phyloP scores from a whole-genome alignment of 2,329 filamentous ascomycete species.

The Sclerotinia nivalis region DNA sequence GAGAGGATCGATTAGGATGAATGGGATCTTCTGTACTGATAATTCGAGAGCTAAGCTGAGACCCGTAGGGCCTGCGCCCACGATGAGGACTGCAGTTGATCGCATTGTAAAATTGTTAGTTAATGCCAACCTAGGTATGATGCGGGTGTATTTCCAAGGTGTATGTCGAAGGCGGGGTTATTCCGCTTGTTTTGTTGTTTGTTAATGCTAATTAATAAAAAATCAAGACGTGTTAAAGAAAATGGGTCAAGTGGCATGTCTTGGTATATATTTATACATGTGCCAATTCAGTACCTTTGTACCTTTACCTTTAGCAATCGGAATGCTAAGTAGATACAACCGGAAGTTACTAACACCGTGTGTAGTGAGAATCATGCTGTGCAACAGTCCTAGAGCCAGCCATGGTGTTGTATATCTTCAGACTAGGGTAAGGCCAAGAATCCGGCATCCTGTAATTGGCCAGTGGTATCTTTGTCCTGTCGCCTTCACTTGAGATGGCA shows the following conservation, averaged over 20 bases:
- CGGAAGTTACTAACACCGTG: slow-evolving; percentile 7
- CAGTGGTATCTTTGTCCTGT: not conserved
- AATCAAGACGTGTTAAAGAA: not conserved
- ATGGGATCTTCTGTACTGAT: slow-evolving; percentile 40
- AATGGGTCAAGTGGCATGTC: not conserved
- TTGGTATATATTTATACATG: not conserved
- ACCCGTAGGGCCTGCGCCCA: slow-evolving; percentile 50
- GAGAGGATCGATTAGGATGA: slow-evolving; percentile 45
- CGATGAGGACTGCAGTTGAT: slow-evolving; percentile 45
- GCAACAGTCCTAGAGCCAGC: not conserved
- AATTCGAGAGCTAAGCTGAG: slow-evolving; percentile 47
- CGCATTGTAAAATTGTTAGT: slow-evolving; percentile 3
- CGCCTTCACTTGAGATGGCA: slow-evolving; percentile 6
- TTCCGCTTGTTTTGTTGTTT: not conserved
- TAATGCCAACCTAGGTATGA: not conserved
- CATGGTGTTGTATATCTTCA: not conserved
- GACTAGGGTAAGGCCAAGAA: not conserved
- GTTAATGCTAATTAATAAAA: not conserved
- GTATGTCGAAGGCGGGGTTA: not conserved
- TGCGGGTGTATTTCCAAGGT: not conserved
- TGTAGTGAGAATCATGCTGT: not conserved
- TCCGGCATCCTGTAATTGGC: not conserved
- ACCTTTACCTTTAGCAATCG: not conserved
- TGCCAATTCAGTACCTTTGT: not conserved
- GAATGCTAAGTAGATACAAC: not conserved